These are phyloP conservation scores for Nakazawaea peltata DNA, from an alignment of 805 yeast species.

Conservation along the genomic window DNA sequence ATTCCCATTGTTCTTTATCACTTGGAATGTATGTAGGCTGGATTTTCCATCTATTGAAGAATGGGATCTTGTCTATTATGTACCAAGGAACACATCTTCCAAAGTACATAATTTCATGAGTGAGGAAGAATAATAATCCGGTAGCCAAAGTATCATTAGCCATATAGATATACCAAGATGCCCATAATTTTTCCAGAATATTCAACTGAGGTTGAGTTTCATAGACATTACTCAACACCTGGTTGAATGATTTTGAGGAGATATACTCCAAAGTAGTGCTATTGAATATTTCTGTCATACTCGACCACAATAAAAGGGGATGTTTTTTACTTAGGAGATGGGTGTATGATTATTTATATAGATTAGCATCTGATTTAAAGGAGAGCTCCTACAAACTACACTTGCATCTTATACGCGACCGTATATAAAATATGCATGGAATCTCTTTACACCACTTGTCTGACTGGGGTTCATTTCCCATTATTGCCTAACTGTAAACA, in stretches of 20 bases:
- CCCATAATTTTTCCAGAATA: slow-evolving; percentile 41
- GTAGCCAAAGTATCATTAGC: slow-evolving; percentile 50
- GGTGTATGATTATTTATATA: no score
- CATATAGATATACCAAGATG: slow-evolving; percentile 46
- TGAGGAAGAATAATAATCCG: slow-evolving; percentile 44
- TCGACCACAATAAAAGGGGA: no score
- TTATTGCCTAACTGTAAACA: no score
- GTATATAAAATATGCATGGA: no score
- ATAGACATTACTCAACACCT: slow-evolving; percentile 27
- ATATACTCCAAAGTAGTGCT: slow-evolving; percentile 18
- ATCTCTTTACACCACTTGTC: no score
- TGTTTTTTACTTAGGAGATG: no score
- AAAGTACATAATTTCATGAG: slow-evolving; percentile 49
- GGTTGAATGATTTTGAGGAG: slow-evolving; percentile 21
- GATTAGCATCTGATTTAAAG: no score
- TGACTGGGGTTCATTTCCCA: no score
- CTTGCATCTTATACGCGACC: no score
- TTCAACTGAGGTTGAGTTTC: slow-evolving; percentile 34
- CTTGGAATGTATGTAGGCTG: slow-evolving; percentile 46
- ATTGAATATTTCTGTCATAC: slow-evolving; percentile 26
- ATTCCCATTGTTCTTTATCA: slow-evolving; percentile 54
- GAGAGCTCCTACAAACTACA: no score
- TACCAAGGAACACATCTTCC: slow-evolving; percentile 56
- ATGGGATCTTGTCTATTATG: slow-evolving; percentile 44
- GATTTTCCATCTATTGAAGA: slow-evolving; percentile 43